phyloP scores from a whole-genome alignment of 768 basidiomycete species.

The Calocybe indica region DNA sequence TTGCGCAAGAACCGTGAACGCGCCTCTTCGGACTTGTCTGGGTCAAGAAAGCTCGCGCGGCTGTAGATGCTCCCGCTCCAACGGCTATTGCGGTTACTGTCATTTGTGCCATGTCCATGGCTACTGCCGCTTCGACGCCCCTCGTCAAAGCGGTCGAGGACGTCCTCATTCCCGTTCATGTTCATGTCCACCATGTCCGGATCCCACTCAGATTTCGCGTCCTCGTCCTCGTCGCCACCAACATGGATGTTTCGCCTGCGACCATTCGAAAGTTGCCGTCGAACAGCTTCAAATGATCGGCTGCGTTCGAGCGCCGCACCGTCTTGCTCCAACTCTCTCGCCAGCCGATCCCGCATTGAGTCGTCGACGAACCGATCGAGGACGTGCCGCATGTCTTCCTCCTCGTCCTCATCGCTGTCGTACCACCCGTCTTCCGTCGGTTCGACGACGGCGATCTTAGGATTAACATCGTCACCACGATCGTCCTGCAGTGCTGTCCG shows the following conservation, averaged over 20 bases:
- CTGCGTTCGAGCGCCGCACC: slow-evolving; percentile 22
- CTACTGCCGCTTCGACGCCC: slow-evolving; percentile 1
- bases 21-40: slow-evolving; percentile 43
- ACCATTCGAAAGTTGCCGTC: too few relatives aligned
- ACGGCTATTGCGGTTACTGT: slow-evolving; percentile 24
- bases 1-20: slow-evolving; percentile 43
- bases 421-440: slow-evolving; percentile 15
- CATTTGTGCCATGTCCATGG: background rate
- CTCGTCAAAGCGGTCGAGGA: too few relatives aligned
- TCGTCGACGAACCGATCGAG: slow-evolving; percentile 32
- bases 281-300: slow-evolving; percentile 14
- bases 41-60: slow-evolving; percentile 47
- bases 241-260: slow-evolving; percentile 3
- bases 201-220: too few relatives aligned
- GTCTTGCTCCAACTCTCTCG: slow-evolving; percentile 4
- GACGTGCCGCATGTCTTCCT: slow-evolving; percentile 28
- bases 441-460: background rate
- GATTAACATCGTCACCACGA: slow-evolving; percentile 1
- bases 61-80: slow-evolving; percentile 46
- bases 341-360: slow-evolving; percentile 4
- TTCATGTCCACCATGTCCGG: too few relatives aligned
- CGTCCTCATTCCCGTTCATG: too few relatives aligned
- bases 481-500: slow-evolving; percentile 3
- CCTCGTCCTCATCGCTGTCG: slow-evolving; percentile 18
- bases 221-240: slow-evolving; percentile 3